These are phyloP conservation scores for Trametes cubensis DNA, from an alignment of 768 basidiomycete species.

Conservation along the genomic window DNA sequence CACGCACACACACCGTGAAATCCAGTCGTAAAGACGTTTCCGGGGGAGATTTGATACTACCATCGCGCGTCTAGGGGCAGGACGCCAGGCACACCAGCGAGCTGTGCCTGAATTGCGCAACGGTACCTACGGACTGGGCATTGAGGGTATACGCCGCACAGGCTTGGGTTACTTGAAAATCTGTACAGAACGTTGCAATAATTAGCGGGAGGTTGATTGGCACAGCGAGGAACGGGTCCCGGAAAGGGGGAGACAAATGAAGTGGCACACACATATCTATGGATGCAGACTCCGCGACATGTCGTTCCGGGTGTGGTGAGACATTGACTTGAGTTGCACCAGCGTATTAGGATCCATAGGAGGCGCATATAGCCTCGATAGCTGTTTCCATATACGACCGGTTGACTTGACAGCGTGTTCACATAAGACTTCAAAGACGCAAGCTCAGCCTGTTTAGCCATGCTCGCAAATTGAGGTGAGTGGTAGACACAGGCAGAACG, in stretches of 20 bases:
- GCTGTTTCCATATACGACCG: slow-evolving; percentile 69
- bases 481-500: neutral
- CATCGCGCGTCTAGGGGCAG: too few species aligned
- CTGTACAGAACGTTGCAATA: too few species aligned
- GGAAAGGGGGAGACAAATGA: neutral
- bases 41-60: too few species aligned
- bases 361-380: slow-evolving; percentile 44
- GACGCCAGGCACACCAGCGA: too few species aligned
- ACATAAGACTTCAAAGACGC: slow-evolving; percentile 69
- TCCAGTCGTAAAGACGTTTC: too few species aligned
- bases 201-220: too few species aligned
- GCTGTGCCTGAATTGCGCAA: too few species aligned
- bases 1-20: too few species aligned
- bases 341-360: neutral
- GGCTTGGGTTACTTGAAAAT: too few species aligned
- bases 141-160: too few species aligned
- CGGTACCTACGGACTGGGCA: too few species aligned
- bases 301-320: slow-evolving; percentile 61
- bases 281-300: slow-evolving; percentile 37
- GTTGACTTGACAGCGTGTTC: slow-evolving; percentile 65
- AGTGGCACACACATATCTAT: slow-evolving; percentile 31
- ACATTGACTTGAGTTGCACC: slow-evolving; percentile 49
- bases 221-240: neutral
- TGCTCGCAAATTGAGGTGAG: slow-evolving; percentile 22
- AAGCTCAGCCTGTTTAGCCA: slow-evolving; percentile 60